These are phyloP conservation scores for Kodamaea anthophila DNA, from an alignment of 1,139 yeast species.

Conservation along the genomic window DNA sequence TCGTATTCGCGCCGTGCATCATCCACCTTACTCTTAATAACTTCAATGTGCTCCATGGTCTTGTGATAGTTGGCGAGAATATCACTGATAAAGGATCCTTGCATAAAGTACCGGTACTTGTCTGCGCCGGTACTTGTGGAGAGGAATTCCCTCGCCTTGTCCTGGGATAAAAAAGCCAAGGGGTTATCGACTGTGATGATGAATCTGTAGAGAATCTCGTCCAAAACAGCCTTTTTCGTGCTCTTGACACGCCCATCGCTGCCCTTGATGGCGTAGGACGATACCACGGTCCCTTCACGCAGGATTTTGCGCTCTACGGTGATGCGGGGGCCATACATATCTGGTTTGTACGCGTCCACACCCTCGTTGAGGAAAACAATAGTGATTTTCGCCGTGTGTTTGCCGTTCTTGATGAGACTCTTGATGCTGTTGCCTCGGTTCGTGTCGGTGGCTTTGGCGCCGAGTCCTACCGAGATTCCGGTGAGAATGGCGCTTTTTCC, in stretches of 20 bases:
- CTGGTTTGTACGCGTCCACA: slow-evolving; percentile 56
- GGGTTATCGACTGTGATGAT: slow-evolving; percentile 86
- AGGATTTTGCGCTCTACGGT: slow-evolving; percentile 65
- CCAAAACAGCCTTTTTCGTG: slow-evolving; percentile 58
- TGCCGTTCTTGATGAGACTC: slow-evolving; percentile 74
- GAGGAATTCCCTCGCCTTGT: slow-evolving; percentile 85
- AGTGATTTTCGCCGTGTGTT: slow-evolving; percentile 52
- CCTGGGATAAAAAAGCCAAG: slow-evolving; percentile 88
- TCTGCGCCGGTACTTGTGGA: slow-evolving; percentile 66
- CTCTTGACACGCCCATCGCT: slow-evolving; percentile 49
- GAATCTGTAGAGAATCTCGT: slow-evolving; percentile 61
- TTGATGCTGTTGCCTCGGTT: slow-evolving; percentile 72
- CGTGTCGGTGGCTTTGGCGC: slow-evolving; percentile 92
- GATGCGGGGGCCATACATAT: slow-evolving; percentile 60
- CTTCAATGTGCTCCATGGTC: slow-evolving; percentile 33
- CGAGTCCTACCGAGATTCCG: slow-evolving; percentile 84
- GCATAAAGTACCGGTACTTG: slow-evolving; percentile 72
- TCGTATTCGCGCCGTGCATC: slow-evolving; percentile 23
- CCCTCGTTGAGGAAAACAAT: slow-evolving; percentile 63
- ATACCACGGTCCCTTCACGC: slow-evolving; percentile 34
- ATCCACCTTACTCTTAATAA: slow-evolving; percentile 34
- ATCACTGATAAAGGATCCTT: slow-evolving; percentile 67
- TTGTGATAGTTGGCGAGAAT: slow-evolving; percentile 46
- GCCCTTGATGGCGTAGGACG: slow-evolving; percentile 49
- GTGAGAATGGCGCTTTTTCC: slow-evolving; percentile 93